Evolutionary conservation across 176 grass and related monocot species (phyloP), one percentile per base, ranked within the genome.

Genomic region (Musa troglodytarum): DNA sequence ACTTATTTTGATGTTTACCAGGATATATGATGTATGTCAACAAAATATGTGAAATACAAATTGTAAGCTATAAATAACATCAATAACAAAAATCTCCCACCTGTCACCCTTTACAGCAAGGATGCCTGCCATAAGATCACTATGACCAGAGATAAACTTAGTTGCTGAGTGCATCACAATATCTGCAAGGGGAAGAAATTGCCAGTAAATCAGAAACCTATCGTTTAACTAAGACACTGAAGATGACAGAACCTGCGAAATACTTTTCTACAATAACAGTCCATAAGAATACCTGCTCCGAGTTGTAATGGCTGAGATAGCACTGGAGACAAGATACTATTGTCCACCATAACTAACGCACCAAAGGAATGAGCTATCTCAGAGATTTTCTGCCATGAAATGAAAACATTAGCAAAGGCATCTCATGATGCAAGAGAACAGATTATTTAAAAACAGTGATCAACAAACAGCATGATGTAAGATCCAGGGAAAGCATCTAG

Each of bases 121-220:
- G 72, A 93, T 93, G 76, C 94, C 94, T 67, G 88, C 94, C 94
- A 98, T 98, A 78, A 98, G 90, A 87, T 98, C 94, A 68, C 94
- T 98, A 73, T 98, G 90, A 49, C 94, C 94, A 56, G 94, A 85
- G 82, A 98, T 84, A 86, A 98, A 98, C 83, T 98, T 98, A 72
- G 94, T 98, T 9, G 90, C 90, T 55, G 94, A 98, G 85, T 98
- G 94, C 94, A 98, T 98, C 50, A 98, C 90, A 66, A 98, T 91
- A 98, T 98, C 94, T 98, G 78, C 26, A 85, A 54, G 68, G 8
- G 52, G 9, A 12, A 43, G n/a, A 22, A 85, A 2, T 15, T 73
- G 25, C 2, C 21, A 26, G 9, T 16, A 16, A n/a, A 56, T 56
- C 16, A 23, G 53, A 22, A 23, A 54, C 50, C 34, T 53, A 52